Evolutionary conservation across 192 early-diverging fungal genomes (phyloP).

Genomic region (Coemansia biformis): DNA sequence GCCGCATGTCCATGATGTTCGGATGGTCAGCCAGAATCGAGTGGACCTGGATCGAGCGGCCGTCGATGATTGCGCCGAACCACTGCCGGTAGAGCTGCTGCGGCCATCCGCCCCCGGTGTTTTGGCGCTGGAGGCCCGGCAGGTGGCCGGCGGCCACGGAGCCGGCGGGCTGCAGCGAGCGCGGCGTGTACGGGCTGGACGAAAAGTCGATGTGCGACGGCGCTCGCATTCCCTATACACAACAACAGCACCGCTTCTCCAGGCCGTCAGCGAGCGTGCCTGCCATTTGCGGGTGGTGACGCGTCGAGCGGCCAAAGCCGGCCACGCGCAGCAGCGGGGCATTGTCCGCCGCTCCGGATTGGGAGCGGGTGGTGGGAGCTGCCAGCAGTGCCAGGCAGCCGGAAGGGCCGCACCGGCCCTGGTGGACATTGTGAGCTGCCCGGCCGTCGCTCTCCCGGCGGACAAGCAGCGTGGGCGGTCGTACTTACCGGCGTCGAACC

Average conservation of each 20-base stretch:
- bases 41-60: constrained; percentile 49
- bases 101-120: constrained; percentile 11
- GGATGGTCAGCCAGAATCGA: constrained; percentile 49
- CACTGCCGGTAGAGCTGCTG: constrained; percentile 47
- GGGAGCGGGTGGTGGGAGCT: too few relatives aligned
- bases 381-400: too few relatives aligned
- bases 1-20: constrained; percentile 45
- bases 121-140: constrained; percentile 5
- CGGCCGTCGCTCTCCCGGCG: neutral
- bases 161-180: constrained; percentile 14
- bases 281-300: too few relatives aligned
- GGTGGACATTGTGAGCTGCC: too few relatives aligned
- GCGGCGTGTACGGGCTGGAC: constrained; percentile 29
- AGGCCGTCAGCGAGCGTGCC: too few relatives aligned
- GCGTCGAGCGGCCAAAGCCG: too few relatives aligned
- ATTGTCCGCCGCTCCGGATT: too few relatives aligned
- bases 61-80: constrained; percentile 52
- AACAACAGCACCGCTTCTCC: neutral
- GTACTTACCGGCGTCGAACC: constrained; percentile 50
- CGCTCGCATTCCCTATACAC: constrained; percentile 52
- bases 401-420: too few relatives aligned
- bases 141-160: constrained; percentile 2
- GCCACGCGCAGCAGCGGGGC: neutral
- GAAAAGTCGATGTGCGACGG: constrained; percentile 50
- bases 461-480: too few relatives aligned